Percentiles rank a stretch among this genome's conserved stretches.
These are phyloP conservation scores for Sarcodon sp. DNA, from an alignment of 768 basidiomycete species.

Conservation along the genomic window DNA sequence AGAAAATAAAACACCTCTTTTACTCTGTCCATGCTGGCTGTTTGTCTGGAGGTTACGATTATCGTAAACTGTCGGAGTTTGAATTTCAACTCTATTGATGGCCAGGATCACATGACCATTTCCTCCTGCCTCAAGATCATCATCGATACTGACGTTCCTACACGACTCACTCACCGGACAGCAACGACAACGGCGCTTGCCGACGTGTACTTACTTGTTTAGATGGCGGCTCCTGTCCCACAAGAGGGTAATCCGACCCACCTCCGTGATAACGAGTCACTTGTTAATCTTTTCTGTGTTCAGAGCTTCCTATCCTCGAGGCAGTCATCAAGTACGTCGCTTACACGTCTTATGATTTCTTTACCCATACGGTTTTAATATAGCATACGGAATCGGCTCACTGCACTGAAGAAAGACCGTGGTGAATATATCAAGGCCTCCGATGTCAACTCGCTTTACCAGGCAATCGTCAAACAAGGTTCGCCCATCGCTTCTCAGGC, in stretches of 20 bases:
- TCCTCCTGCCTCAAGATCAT: not conserved
- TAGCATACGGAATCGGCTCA: slow-evolving; percentile 91
- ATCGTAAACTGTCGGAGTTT: slow-evolving; percentile 22
- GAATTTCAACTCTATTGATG: slow-evolving; percentile 7
- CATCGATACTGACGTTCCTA: not conserved
- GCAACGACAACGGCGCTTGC: not conserved
- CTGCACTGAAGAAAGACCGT: slow-evolving; percentile 87
- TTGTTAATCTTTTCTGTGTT: slow-evolving; percentile 11
- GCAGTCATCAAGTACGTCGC: slow-evolving; percentile 70
- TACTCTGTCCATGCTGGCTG: slow-evolving; percentile 29
- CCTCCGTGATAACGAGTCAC: slow-evolving; percentile 6
- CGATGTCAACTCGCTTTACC: slow-evolving; percentile 90
- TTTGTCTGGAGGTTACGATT: slow-evolving; percentile 6
- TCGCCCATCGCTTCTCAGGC: slow-evolving; percentile 7
- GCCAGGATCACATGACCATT: not conserved
- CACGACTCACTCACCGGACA: not conserved
- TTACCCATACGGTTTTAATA: not conserved
- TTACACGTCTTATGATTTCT: slow-evolving; percentile 2
- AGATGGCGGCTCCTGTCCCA: slow-evolving; percentile 60
- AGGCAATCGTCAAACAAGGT: slow-evolving; percentile 91
- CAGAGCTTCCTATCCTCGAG: slow-evolving; percentile 91
- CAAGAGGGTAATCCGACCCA: slow-evolving; percentile 48
- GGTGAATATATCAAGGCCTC: slow-evolving; percentile 87
- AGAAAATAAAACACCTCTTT: slow-evolving; percentile 22
- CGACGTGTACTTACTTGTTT: not conserved